These are phyloP conservation scores for Houttuynia cordata DNA, from an alignment of 164 flowering plant genomes.

Conservation along the genomic window DNA sequence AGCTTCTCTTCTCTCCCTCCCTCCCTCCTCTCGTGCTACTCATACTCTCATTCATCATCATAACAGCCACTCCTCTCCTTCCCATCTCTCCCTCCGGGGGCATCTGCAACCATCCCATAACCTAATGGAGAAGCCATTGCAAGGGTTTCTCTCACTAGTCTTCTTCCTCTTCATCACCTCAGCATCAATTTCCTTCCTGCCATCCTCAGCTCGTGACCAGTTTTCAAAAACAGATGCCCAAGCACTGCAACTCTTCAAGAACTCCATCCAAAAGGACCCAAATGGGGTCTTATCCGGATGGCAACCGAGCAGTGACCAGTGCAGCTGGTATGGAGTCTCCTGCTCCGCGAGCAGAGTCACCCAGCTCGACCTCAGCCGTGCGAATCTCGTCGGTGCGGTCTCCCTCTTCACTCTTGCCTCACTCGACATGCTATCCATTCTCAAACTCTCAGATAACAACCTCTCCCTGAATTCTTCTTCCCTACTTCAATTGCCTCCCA, in stretches of 20 bases:
- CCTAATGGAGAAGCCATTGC: constrained; percentile 34
- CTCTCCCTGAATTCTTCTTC: constrained; percentile 47
- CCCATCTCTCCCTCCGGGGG: neutral
- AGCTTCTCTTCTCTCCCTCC: constrained; percentile 18
- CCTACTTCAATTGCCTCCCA: constrained; percentile 44
- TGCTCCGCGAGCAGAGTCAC: constrained; percentile 48
- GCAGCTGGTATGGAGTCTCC: constrained; percentile 63
- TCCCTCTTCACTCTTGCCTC: constrained; percentile 41
- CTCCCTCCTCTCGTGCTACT: constrained; percentile 3
- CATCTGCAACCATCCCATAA: constrained; percentile 3
- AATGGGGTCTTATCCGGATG: constrained; percentile 45
- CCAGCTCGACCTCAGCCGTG: constrained; percentile 43
- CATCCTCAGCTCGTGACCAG: constrained; percentile 11
- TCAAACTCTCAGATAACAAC: constrained; percentile 48
- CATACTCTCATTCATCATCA: too few relatives aligned
- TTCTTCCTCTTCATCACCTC: constrained; percentile 13
- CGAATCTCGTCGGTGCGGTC: constrained; percentile 35
- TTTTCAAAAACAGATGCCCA: constrained; percentile 42
- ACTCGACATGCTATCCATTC: constrained; percentile 36
- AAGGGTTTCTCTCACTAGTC: constrained; percentile 10
- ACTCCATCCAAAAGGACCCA: constrained; percentile 50
- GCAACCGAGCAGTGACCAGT: constrained; percentile 32
- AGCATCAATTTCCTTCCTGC: neutral
- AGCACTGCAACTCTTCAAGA: constrained; percentile 52
- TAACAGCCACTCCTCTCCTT: neutral